phyloP scores from a whole-genome alignment of 2,329 filamentous ascomycete species.

The Scopulariopsis brevicaulis region DNA sequence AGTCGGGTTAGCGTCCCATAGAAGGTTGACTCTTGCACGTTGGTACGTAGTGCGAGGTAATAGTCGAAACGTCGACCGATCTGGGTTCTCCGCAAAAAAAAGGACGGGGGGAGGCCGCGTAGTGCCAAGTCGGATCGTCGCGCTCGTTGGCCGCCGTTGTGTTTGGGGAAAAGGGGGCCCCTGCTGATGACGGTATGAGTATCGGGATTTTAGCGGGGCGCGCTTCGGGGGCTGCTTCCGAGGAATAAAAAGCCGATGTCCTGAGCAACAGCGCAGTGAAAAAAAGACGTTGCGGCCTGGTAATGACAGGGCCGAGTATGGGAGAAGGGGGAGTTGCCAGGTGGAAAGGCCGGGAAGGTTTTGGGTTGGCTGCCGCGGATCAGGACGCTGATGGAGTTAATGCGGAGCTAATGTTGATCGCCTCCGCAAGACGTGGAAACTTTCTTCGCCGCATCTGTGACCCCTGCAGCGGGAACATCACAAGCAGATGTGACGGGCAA shows the following conservation, averaged over 20 bases:
- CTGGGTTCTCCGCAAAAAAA: background rate
- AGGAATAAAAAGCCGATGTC: background rate
- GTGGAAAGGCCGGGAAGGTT: background rate
- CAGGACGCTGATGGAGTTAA: background rate
- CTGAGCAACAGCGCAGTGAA: background rate
- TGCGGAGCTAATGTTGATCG: background rate
- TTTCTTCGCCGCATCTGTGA: background rate
- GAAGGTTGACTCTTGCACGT: too few species aligned
- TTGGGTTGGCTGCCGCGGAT: background rate
- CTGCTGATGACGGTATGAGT: background rate
- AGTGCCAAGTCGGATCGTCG: background rate
- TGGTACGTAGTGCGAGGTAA: too few species aligned
- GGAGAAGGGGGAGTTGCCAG: background rate
- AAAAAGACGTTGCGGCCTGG: background rate
- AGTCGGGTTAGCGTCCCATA: too few species aligned
- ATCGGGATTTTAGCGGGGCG: background rate
- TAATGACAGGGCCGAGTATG: background rate
- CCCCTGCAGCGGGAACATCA: background rate
- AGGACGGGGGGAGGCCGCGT: background rate
- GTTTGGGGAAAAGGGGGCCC: background rate
- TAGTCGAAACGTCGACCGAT: background rate
- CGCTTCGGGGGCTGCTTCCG: background rate
- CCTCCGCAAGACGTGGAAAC: background rate
- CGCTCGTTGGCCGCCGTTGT: background rate
- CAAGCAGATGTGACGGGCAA: too few species aligned